A percentile compares a stretch with the other conserved stretches of the same genome.
Evolutionary conservation across 2,329 filamentous ascomycete species (phyloP).

Genomic region (Fusarium sp.): DNA sequence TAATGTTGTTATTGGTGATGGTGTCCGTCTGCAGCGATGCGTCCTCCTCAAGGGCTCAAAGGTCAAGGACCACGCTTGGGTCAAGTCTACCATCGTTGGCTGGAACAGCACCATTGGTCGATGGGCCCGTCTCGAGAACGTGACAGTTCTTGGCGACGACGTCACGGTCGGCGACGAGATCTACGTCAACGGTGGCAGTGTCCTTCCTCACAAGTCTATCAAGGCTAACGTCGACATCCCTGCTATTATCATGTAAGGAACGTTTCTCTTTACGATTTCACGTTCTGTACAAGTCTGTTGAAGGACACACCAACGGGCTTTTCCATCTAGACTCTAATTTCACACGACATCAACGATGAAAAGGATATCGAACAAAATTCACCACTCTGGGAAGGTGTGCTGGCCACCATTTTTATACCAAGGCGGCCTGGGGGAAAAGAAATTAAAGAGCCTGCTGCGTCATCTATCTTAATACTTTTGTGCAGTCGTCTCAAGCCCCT

Average conservation of each 20-base stretch:
- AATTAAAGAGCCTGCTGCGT: conserved; percentile 38
- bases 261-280: conserved; percentile 11
- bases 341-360: conserved; percentile 34
- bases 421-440: conserved; percentile 29
- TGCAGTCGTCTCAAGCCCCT: conserved; percentile 45
- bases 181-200: conserved; percentile 96
- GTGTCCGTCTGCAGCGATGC: conserved; percentile 91
- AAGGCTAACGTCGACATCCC: conserved; percentile 93
- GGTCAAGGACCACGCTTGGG: conserved; percentile 98
- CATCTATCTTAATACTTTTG: conserved; percentile 43
- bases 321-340: conserved; percentile 32
- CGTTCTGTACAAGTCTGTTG: conserved; percentile 20
- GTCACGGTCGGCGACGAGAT: conserved; percentile 98
- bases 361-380: conserved; percentile 41
- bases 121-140: conserved; percentile 97
- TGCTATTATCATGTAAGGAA: conserved; percentile 74
- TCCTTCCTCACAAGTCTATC: conserved; percentile 98
- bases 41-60: conserved; percentile 90
- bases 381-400: conserved; percentile 46
- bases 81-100: conserved; percentile 98
- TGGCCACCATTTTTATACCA: conserved; percentile 43
- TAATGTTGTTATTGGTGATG: conserved; percentile 90
- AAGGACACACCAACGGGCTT: conserved; percentile 38
- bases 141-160: conserved; percentile 97
- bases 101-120: conserved; percentile 97